A percentile compares a stretch with the other conserved stretches of the same genome.
Evolutionary conservation across 768 basidiomycete species (phyloP).

Genomic region (Russula brevipes): DNA sequence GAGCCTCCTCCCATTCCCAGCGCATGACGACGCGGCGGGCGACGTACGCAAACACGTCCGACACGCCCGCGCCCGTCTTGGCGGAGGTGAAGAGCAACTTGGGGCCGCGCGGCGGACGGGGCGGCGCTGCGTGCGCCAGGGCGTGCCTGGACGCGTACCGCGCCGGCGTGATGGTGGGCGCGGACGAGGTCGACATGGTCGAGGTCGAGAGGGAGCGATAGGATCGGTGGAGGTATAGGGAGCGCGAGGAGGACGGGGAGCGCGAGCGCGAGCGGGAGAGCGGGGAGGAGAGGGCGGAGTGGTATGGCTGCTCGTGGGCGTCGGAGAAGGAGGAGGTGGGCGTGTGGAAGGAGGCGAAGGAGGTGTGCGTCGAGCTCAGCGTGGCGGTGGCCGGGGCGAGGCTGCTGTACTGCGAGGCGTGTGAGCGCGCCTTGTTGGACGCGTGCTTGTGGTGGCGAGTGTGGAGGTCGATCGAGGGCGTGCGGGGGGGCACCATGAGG

Average conservation of each 20-base stretch:
- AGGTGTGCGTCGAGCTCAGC: slow-evolving; percentile 52
- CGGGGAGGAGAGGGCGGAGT: slow-evolving; percentile 54
- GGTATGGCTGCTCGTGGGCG: slow-evolving; percentile 42
- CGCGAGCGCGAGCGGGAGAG: slow-evolving; percentile 34
- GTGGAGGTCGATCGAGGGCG: slow-evolving; percentile 34
- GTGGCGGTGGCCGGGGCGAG: slow-evolving; percentile 41
- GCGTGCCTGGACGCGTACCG: slow-evolving; percentile 19
- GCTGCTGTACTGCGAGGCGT: slow-evolving; percentile 38
- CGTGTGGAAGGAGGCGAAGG: slow-evolving; percentile 65
- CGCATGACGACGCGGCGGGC: slow-evolving; percentile 53
- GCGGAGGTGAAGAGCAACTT: slow-evolving; percentile 72
- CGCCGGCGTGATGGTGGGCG: slow-evolving; percentile 28
- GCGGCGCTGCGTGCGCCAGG: slow-evolving; percentile 19
- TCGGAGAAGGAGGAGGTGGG: slow-evolving; percentile 76
- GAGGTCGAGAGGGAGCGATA: slow-evolving; percentile 17
- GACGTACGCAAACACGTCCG: slow-evolving; percentile 73
- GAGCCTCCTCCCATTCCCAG: slow-evolving; percentile 63
- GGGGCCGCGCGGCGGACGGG: slow-evolving; percentile 49
- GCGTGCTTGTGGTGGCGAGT: slow-evolving; percentile 31
- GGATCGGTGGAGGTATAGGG: slow-evolving; percentile 25
- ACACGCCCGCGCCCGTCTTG: slow-evolving; percentile 69
- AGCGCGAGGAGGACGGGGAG: slow-evolving; percentile 25
- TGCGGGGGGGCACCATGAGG: slow-evolving; percentile 26
- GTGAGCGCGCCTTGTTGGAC: slow-evolving; percentile 44
- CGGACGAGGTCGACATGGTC: slow-evolving; percentile 25